phyloP scores from a whole-genome alignment of 2,329 filamentous ascomycete species.

The Celoporthe dispersa region DNA sequence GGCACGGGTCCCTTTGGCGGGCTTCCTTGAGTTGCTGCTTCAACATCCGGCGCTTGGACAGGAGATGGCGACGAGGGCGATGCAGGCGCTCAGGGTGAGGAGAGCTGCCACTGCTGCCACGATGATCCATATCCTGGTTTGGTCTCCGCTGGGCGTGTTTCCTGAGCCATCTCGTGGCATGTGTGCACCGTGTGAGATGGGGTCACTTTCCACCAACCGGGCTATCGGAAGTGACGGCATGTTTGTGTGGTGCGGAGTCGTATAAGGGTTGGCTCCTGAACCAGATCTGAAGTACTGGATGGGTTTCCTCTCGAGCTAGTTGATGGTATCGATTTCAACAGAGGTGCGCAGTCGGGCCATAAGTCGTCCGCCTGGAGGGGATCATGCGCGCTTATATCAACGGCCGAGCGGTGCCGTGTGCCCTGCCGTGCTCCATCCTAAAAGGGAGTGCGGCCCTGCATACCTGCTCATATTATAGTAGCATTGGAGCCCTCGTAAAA shows the following conservation, averaged over 20 bases:
- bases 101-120: slow-evolving; percentile 35
- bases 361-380: background rate
- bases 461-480: background rate
- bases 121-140: slow-evolving; percentile 35
- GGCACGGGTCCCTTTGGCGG: slow-evolving; percentile 34
- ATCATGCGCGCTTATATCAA: slow-evolving; percentile 17
- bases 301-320: background rate
- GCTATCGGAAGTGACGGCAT: slow-evolving; percentile 1
- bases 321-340: background rate
- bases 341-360: too few relatives aligned
- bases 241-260: background rate
- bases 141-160: slow-evolving; percentile 20
- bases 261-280: background rate
- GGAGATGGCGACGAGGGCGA: slow-evolving; percentile 33
- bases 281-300: background rate
- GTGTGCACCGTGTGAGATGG: background rate
- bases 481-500: background rate
- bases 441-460: background rate
- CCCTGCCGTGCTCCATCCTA: slow-evolving; percentile 3
- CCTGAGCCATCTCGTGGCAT: slow-evolving; percentile 33
- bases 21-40: slow-evolving; percentile 33
- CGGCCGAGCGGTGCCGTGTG: slow-evolving; percentile 2
- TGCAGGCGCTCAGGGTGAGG: slow-evolving; percentile 33
- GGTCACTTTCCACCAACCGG: background rate
- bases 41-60: slow-evolving; percentile 25